These are phyloP conservation scores for Claviceps quebecensis DNA, from an alignment of 2,329 filamentous ascomycete genomes.

Conservation along the genomic window DNA sequence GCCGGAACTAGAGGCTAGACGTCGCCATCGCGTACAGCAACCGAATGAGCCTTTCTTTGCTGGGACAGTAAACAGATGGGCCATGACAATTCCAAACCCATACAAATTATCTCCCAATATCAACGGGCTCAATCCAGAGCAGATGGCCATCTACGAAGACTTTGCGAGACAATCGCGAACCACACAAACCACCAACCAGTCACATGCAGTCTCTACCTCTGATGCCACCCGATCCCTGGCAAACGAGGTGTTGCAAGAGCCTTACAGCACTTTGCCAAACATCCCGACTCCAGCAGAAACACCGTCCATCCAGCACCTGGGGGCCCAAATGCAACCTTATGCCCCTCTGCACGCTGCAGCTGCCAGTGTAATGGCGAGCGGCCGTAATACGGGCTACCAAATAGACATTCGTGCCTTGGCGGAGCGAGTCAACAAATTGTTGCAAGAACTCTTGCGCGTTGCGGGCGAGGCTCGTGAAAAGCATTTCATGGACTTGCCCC, in stretches of 20 bases:
- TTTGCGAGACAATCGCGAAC: constrained; percentile 76
- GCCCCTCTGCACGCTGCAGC: constrained; percentile 33
- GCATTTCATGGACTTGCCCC: constrained; percentile 44
- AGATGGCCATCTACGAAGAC: constrained; percentile 92
- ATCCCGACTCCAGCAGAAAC: constrained; percentile 47
- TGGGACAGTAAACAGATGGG: constrained; percentile 72
- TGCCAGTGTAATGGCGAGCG: constrained; percentile 28
- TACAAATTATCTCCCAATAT: constrained; percentile 66
- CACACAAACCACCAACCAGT: constrained; percentile 36
- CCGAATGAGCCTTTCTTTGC: constrained; percentile 79
- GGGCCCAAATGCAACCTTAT: constrained; percentile 40
- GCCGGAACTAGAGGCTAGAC: constrained; percentile 61
- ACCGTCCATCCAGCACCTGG: constrained; percentile 38
- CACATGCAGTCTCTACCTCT: constrained; percentile 42
- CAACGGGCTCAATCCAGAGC: constrained; percentile 70
- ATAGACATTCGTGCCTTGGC: constrained; percentile 38
- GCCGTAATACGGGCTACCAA: constrained; percentile 32
- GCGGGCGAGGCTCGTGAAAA: constrained; percentile 41
- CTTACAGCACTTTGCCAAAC: constrained; percentile 41
- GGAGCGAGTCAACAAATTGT: constrained; percentile 43
- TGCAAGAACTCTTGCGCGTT: constrained; percentile 41
- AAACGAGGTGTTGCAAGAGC: constrained; percentile 50
- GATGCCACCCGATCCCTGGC: constrained; percentile 48
- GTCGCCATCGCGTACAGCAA: constrained; percentile 58
- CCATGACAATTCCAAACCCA: constrained; percentile 83